phyloP scores from a whole-genome alignment of 2,329 filamentous ascomycete species.

The Triangularia setosa region DNA sequence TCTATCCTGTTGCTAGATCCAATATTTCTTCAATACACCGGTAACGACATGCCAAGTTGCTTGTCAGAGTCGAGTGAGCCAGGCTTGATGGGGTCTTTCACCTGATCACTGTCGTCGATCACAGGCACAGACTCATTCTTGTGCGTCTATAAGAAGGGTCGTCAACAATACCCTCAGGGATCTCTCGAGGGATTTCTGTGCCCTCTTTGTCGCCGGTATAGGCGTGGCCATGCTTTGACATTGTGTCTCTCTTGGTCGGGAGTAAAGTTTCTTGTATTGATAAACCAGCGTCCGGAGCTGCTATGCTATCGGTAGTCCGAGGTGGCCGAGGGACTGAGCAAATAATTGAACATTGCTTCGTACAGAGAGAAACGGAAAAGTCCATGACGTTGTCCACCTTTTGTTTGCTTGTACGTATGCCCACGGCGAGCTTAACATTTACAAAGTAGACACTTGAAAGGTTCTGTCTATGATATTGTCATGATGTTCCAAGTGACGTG shows the following conservation, averaged over 20 bases:
- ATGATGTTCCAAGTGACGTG: conserved; percentile 1
- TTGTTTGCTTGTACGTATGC: not conserved
- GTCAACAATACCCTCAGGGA: conserved; percentile 15
- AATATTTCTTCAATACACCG: not conserved
- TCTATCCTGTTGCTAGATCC: conserved; percentile 5
- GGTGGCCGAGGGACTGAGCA: not conserved
- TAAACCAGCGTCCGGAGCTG: too few species aligned
- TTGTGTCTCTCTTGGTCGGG: too few species aligned
- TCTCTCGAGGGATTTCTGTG: conserved; percentile 11
- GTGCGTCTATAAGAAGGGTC: conserved; percentile 20
- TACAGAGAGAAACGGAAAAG: too few species aligned
- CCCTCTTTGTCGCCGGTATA: conserved; percentile 18
- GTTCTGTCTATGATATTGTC: not conserved
- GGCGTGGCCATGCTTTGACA: conserved; percentile 17
- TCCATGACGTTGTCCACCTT: too few species aligned
- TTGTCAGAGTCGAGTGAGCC: conserved; percentile 15
- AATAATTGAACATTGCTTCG: too few species aligned
- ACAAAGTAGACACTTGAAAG: too few species aligned
- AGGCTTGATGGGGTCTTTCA: conserved; percentile 13
- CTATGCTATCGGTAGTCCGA: too few species aligned
- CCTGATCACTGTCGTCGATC: conserved; percentile 14
- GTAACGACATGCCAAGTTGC: conserved; percentile 16
- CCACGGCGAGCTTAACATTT: too few species aligned
- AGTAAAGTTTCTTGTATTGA: too few species aligned
- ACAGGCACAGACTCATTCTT: conserved; percentile 16